Conservation (phyloP, 129 eudicot genomes). For the Scalesia atractyloides region DNA sequence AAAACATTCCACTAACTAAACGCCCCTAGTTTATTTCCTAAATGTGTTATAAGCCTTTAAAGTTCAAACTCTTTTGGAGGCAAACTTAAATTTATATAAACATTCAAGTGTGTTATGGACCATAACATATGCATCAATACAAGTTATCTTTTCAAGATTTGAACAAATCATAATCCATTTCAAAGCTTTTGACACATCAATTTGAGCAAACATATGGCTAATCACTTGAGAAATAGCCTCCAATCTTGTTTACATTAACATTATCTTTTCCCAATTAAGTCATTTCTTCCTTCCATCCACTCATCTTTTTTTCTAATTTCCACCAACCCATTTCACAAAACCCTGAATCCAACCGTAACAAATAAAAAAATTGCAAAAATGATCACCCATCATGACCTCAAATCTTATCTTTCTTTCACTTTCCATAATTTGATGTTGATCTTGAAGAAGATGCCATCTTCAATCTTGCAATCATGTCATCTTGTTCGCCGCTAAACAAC, state of each 20-base stretch:
- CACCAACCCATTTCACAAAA: conserved; percentile 16
- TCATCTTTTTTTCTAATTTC: conserved; percentile 11
- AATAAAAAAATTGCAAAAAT: conserved; percentile 46
- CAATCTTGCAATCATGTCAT: conserved; percentile 43
- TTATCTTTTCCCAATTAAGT: conserved; percentile 20
- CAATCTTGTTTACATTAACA: conserved; percentile 36
- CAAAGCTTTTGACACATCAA: conserved; percentile 17
- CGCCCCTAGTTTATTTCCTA: neutral
- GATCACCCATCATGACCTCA: conserved; percentile 2
- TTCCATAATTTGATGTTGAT: conserved; percentile 39
- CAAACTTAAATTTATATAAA: neutral
- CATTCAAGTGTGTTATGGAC: neutral
- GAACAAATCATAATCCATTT: conserved; percentile 1
- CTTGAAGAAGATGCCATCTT: conserved; percentile 50
- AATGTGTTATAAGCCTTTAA: neutral
- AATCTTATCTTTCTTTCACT: conserved; percentile 51
- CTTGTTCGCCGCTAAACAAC: conserved; percentile 58
- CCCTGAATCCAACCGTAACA: conserved; percentile 34
- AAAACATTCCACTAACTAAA: no score
- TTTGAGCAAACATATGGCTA: conserved; percentile 37
- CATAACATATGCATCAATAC: neutral
- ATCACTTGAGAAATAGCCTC: conserved; percentile 31
- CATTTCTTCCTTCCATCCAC: conserved; percentile 24
- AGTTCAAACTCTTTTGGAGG: neutral
- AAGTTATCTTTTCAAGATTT: no score